Evolutionary conservation across 345 rosid genomes (phyloP), one percentile per base, ranked within the genome.

Genomic region (Syzygium grande): DNA sequence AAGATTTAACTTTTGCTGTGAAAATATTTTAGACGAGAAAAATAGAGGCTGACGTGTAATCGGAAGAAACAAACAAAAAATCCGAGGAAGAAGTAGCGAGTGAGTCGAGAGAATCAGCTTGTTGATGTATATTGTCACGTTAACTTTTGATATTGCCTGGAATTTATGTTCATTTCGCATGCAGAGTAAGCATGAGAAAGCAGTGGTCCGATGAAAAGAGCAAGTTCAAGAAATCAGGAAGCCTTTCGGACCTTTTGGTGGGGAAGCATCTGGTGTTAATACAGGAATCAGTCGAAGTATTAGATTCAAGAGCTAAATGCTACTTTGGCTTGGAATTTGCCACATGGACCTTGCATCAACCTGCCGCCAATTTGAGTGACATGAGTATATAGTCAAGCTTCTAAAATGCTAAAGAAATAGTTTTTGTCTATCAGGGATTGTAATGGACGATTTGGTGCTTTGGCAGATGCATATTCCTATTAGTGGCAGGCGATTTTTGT

Each of bases 1-100:
- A 46, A n/a, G 38, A 22, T 15, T 14, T n/a, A 11, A 21, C 61
- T 59, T 52, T 77, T 88, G 63, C 52, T 84, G 43, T 43, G 73
- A 86, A 86, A 86, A 87, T 38, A 27, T n/a, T 15, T 65, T 92
- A 95, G 99, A 97, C 95, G 89, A 88, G 85, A 90, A 89, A 87
- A 95, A 96, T 90, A 94, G 93, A 91, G 97, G 85, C 90, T 97
- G 86, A 95, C 97, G 22, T 95, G 95, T 51, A 84, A 86, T 6
- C 38, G 38, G 58, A 94, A 93, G 92, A 97, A 91, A 92, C 88
- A 89, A 16, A 58, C 9, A 15, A 97, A 97, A 88, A 96, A 95
- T 88, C 99, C 99, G 10, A 93, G 99, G 89, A 95, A 94, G 94
- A 97, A 95, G 84, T 93, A 95, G 92, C 88, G 96, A 96, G 98